phyloP scores from a whole-genome alignment of 1,284 basidiomycete genomes.

The Ustilago trichophora region DNA sequence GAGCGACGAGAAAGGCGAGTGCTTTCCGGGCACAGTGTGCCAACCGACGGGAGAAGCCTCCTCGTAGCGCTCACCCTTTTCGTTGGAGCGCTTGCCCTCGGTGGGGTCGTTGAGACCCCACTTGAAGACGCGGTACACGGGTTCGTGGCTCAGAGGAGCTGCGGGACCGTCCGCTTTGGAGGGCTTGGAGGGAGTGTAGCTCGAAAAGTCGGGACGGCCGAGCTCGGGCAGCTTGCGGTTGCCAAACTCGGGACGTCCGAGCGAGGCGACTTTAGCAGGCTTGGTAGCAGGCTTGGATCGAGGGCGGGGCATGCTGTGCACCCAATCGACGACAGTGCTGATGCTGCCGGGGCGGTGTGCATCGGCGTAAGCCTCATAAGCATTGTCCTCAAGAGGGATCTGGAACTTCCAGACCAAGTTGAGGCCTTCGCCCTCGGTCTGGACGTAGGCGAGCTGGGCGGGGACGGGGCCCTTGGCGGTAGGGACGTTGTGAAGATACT shows the following conservation, averaged over 20 bases:
- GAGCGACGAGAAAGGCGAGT: conserved; percentile 35
- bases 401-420: conserved; percentile 56
- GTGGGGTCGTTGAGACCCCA: conserved; percentile 60
- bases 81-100: conserved; percentile 52
- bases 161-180: conserved; percentile 5
- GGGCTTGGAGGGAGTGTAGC: conserved; percentile 22
- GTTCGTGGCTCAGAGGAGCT: conserved; percentile 27
- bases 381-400: conserved; percentile 55
- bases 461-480: conserved; percentile 53
- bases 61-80: conserved; percentile 40
- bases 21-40: conserved; percentile 51
- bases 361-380: conserved; percentile 57
- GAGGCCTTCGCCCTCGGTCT: conserved; percentile 38
- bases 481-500: conserved; percentile 52
- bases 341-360: conserved; percentile 48
- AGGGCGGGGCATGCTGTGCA: conserved; percentile 44
- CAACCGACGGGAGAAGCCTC: conserved; percentile 52
- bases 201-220: conserved; percentile 47
- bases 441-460: conserved; percentile 57
- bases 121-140: conserved; percentile 53
- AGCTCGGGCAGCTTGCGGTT: conserved; percentile 34
- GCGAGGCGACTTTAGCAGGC: conserved; percentile 9
- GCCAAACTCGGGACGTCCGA: conserved; percentile 28
- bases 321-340: conserved; percentile 55
- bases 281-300: conserved; percentile 15